Evolutionary conservation across 495 filamentous ascomycete genomes (phyloP), one percentile per base, ranked within the genome.

Genomic region (Podospora didyma): DNA sequence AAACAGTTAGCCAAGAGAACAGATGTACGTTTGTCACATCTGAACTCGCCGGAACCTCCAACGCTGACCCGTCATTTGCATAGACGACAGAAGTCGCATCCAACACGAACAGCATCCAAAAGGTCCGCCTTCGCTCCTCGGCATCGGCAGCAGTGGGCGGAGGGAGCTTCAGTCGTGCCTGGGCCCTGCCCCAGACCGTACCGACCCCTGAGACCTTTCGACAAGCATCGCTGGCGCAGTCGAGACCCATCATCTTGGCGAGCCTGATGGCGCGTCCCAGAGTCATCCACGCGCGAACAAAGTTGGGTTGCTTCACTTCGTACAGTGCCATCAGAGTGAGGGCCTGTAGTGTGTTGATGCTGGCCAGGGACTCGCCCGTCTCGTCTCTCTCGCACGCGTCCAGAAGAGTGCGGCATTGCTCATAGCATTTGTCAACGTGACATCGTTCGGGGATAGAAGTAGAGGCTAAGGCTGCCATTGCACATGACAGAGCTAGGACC

Each of bases 341-440:
- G 3, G 58, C 42, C 49, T 61, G 58, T n/a, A 61, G 28, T 11
- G 58, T 61, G 48, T 61, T 57, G 48, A 61, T 61, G 46, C 47
- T 46, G 7, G 53, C 37, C 42, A 61, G 48, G 2, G 31, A 37
- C 23, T 26, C 22, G 26, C 48, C 53, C 28, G 47, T 56, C 17
- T 52, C 58, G 17, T 61, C 53, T 44, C 53, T 52, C 48, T 61
- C 58, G 39, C 58, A 61, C 24, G 23, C 6, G 44, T 61, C 58
- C 5, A 61, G 47, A 1, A 61, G 47, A 16, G 42, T 49, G 14
- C 58, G 58, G 10, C 53, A 48, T 12, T 61, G 53, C 47, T 56
- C 50, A 41, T 61, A 61, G 53, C 42, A 56, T 39, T 23, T 31
- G 39, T 53, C 58, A 6, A 56, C 22, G 14, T 53, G 35, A n/a